A percentile compares a stretch with the other conserved stretches of the same genome.
Conservation (phyloP, 495 filamentous ascomycete species). For the Penicillium desertorum region DNA sequence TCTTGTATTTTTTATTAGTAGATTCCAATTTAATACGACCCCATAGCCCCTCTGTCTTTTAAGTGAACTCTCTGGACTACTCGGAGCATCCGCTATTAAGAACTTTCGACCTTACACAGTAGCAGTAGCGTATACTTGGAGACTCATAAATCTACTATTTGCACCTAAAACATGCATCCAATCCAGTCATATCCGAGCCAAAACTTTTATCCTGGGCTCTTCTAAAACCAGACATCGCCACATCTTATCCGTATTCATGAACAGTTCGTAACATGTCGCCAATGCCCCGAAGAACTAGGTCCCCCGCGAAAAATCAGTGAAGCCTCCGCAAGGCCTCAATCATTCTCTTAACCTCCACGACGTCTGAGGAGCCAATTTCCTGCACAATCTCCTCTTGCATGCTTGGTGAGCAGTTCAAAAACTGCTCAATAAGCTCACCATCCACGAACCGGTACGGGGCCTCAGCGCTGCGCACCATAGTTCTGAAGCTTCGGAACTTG, state of each 20-base stretch:
- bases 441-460: slow-evolving; percentile 89
- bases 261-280: slow-evolving; percentile 4
- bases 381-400: slow-evolving; percentile 64
- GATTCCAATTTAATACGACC: slow-evolving; percentile 5
- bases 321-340: slow-evolving; percentile 73
- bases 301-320: slow-evolving; percentile 45
- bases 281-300: not conserved
- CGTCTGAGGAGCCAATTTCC: slow-evolving; percentile 54
- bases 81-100: not conserved
- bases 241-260: slow-evolving; percentile 10
- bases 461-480: slow-evolving; percentile 62
- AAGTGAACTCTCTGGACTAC: not conserved
- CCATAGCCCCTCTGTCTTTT: not conserved
- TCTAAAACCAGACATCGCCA: slow-evolving; percentile 1
- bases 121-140: not conserved
- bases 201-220: not conserved
- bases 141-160: slow-evolving; percentile 5
- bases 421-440: slow-evolving; percentile 84
- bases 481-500: slow-evolving; percentile 75
- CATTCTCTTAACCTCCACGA: slow-evolving; percentile 69
- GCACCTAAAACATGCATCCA: slow-evolving; percentile 1
- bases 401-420: slow-evolving; percentile 65
- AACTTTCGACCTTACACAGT: not conserved
- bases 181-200: not conserved
- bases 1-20: slow-evolving; percentile 12